phyloP scores from a whole-genome alignment of 2,329 filamentous ascomycete genomes.

The Xylaria sp. region DNA sequence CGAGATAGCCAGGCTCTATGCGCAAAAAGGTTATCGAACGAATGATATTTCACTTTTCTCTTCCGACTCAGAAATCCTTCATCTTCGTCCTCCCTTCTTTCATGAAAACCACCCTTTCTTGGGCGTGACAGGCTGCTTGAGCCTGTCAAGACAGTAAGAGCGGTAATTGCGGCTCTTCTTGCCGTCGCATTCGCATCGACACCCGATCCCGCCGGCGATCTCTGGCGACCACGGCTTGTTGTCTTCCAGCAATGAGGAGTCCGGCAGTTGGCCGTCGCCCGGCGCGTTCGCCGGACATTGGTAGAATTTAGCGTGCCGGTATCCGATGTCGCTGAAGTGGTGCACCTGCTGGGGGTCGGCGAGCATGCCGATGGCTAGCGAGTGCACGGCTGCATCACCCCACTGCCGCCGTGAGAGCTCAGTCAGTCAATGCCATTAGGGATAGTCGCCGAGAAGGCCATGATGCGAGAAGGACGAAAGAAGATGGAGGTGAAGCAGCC shows the following conservation, averaged over 20 bases:
- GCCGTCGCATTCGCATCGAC: constrained; percentile 56
- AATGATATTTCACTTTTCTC: neutral
- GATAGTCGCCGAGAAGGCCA: neutral
- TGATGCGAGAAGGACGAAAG: neutral
- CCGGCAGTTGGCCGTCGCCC: constrained; percentile 51
- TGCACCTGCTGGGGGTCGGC: constrained; percentile 55
- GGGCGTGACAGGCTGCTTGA: constrained; percentile 52
- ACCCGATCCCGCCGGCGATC: constrained; percentile 53
- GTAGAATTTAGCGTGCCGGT: constrained; percentile 53
- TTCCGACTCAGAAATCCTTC: neutral
- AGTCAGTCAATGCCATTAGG: constrained; percentile 24
- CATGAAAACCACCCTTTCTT: constrained; percentile 50
- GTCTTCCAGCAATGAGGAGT: constrained; percentile 47
- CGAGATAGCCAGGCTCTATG: neutral
- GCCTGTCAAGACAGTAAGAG: constrained; percentile 53
- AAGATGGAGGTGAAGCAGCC: neutral
- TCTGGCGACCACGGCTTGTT: constrained; percentile 45
- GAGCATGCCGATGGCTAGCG: constrained; percentile 56
- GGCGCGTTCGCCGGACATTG: constrained; percentile 53
- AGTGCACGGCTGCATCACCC: constrained; percentile 59
- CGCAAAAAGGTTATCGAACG: neutral
- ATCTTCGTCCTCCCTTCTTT: constrained; percentile 1
- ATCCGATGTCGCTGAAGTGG: constrained; percentile 58
- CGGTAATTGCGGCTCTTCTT: constrained; percentile 49
- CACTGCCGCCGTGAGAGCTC: constrained; percentile 46